phyloP scores from a whole-genome alignment of 2,329 filamentous ascomycete genomes.

The Trichophyton verrucosum region DNA sequence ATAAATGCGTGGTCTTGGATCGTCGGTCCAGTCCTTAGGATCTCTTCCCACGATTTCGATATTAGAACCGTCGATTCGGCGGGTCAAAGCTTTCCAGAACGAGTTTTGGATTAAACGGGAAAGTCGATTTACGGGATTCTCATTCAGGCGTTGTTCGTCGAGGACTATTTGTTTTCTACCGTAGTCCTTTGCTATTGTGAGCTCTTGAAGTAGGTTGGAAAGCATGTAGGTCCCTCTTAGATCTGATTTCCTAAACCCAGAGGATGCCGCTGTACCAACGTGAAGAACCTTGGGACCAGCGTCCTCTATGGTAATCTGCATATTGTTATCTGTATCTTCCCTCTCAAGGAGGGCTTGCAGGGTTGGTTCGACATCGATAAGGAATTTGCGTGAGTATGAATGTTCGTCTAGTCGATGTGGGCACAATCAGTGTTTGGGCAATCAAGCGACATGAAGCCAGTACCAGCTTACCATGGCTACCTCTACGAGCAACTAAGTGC shows the following conservation, averaged over 20 bases:
- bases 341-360: slow-evolving; percentile 65
- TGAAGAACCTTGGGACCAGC: slow-evolving; percentile 81
- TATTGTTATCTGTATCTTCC: slow-evolving; percentile 88
- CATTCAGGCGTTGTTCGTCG: slow-evolving; percentile 80
- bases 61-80: slow-evolving; percentile 70
- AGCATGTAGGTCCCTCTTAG: slow-evolving; percentile 95
- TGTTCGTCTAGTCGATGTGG: slow-evolving; percentile 51
- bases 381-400: slow-evolving; percentile 61
- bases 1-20: slow-evolving; percentile 85
- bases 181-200: slow-evolving; percentile 82
- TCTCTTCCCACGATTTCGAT: slow-evolving; percentile 76
- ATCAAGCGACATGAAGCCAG: neutral
- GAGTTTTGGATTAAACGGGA: slow-evolving; percentile 75
- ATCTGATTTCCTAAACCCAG: slow-evolving; percentile 76
- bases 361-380: slow-evolving; percentile 76
- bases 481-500: slow-evolving; percentile 28
- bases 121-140: slow-evolving; percentile 85
- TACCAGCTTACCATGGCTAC: slow-evolving; percentile 32
- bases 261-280: slow-evolving; percentile 72
- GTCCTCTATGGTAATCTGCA: slow-evolving; percentile 97
- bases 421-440: neutral
- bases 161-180: slow-evolving; percentile 81
- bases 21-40: slow-evolving; percentile 87
- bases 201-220: slow-evolving; percentile 88
- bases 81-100: slow-evolving; percentile 86